Conservation (phyloP, 768 basidiomycete genomes). For the Mycena rebaudengoi region DNA sequence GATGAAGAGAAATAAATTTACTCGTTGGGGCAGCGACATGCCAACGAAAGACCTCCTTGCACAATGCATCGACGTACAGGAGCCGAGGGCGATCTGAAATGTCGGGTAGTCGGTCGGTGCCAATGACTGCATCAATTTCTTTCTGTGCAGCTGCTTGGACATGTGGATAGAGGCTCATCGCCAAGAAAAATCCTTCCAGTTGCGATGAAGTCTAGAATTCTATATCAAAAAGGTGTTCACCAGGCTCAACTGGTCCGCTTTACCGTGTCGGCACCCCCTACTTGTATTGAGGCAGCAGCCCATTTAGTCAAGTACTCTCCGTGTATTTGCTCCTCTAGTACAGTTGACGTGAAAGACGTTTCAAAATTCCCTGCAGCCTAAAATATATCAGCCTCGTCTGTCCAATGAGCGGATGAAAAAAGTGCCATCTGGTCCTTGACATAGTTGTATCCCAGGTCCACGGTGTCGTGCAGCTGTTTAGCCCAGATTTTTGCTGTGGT, state of each 20-base stretch:
- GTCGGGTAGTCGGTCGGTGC: conserved; percentile 33
- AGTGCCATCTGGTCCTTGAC: background rate
- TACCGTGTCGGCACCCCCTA: conserved; percentile 20
- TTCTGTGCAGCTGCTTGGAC: conserved; percentile 42
- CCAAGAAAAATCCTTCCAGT: conserved; percentile 7
- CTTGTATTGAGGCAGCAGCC: conserved; percentile 16
- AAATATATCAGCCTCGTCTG: background rate
- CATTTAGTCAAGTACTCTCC: conserved; percentile 15
- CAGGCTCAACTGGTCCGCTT: too few species aligned
- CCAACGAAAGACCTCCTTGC: conserved; percentile 30
- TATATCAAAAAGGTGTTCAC: background rate
- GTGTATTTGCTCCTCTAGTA: background rate
- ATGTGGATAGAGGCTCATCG: conserved; percentile 32
- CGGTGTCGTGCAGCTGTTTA: background rate
- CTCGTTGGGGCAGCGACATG: conserved; percentile 23
- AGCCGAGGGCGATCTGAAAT: conserved; percentile 21
- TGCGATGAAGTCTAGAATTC: background rate
- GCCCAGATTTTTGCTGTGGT: background rate
- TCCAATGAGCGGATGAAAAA: background rate
- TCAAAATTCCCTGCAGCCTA: conserved; percentile 7
- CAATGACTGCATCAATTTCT: conserved; percentile 43
- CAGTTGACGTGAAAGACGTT: conserved; percentile 3
- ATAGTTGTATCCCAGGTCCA: background rate
- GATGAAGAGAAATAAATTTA: background rate
- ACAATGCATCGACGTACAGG: conserved; percentile 27